Conservation (phyloP, 2,329 filamentous ascomycete species). For the Scytalidium sp. region DNA sequence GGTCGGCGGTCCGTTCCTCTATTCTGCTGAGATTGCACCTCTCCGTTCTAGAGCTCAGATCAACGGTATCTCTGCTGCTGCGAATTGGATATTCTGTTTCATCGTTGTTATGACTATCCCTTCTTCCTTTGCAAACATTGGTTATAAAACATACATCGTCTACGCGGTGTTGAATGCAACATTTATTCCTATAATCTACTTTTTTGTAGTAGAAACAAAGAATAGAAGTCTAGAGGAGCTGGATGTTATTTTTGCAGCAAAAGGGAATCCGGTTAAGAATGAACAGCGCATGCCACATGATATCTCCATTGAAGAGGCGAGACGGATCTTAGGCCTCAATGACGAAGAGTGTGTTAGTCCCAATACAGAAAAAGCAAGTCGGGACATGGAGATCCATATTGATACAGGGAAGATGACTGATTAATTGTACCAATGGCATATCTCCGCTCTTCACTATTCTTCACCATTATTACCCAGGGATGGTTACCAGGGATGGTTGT, state of each 20-base stretch:
- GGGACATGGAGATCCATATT: no score
- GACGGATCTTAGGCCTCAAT: slow-evolving; percentile 2
- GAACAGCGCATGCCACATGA: slow-evolving; percentile 49
- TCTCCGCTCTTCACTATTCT: no score
- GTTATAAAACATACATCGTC: slow-evolving; percentile 30
- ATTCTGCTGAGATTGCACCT: slow-evolving; percentile 50
- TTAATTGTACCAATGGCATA: no score
- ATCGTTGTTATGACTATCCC: slow-evolving; percentile 20
- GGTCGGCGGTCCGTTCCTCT: slow-evolving; percentile 55
- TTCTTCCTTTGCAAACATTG: slow-evolving; percentile 25
- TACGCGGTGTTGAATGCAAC: slow-evolving; percentile 22
- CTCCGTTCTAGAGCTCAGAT: slow-evolving; percentile 48
- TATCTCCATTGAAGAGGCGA: slow-evolving; percentile 3
- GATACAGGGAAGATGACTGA: no score
- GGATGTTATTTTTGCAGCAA: no score
- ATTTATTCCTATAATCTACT: slow-evolving; percentile 51
- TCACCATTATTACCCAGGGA: no score
- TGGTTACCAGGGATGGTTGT: no score
- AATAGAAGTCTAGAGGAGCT: slow-evolving; percentile 50
- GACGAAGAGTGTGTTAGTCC: no score
- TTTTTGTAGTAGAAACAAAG: slow-evolving; percentile 63
- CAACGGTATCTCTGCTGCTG: slow-evolving; percentile 43
- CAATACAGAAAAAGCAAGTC: no score
- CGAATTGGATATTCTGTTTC: slow-evolving; percentile 11
- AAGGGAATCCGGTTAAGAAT: no score